Percentiles rank a stretch among this genome's conserved stretches.
Evolutionary conservation across 805 yeast genomes (phyloP).

Genomic region (Wickerhamiella australiensis): DNA sequence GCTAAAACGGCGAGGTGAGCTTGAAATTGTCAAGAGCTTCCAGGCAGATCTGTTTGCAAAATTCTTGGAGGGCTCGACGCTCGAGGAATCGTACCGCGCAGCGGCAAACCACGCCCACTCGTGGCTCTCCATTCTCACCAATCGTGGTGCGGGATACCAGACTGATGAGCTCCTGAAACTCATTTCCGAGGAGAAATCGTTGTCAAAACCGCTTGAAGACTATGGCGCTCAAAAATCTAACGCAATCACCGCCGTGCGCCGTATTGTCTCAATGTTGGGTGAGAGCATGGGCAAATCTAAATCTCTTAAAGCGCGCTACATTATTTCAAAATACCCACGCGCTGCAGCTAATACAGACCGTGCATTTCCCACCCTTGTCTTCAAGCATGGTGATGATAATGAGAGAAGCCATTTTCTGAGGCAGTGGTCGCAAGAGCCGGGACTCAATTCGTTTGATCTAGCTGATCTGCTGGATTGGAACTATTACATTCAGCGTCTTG

Average conservation of each 20-base stretch:
- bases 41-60: constrained; percentile 89
- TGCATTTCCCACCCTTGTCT: constrained; percentile 92
- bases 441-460: constrained; percentile 72
- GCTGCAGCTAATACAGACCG: constrained; percentile 90
- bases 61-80: constrained; percentile 70
- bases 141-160: constrained; percentile 61
- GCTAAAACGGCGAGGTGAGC: constrained; percentile 90
- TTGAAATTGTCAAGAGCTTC: constrained; percentile 83
- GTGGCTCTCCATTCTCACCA: constrained; percentile 88
- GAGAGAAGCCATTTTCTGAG: constrained; percentile 56
- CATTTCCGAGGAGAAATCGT: constrained; percentile 90
- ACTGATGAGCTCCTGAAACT: constrained; percentile 65
- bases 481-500: constrained; percentile 80
- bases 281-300: constrained; percentile 94
- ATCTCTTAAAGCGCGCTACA: constrained; percentile 89
- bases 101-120: constrained; percentile 90
- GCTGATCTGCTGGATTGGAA: constrained; percentile 86
- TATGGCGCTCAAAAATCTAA: constrained; percentile 87
- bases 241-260: constrained; percentile 85
- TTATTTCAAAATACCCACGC: constrained; percentile 71
- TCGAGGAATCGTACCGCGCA: constrained; percentile 71
- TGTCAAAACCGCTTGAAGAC: constrained; percentile 84
- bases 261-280: constrained; percentile 90
- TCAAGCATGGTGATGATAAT: constrained; percentile 63
- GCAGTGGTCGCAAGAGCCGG: constrained; percentile 76